Conservation (phyloP, 768 basidiomycete species). For the Kwoniella mangroviensis region DNA sequence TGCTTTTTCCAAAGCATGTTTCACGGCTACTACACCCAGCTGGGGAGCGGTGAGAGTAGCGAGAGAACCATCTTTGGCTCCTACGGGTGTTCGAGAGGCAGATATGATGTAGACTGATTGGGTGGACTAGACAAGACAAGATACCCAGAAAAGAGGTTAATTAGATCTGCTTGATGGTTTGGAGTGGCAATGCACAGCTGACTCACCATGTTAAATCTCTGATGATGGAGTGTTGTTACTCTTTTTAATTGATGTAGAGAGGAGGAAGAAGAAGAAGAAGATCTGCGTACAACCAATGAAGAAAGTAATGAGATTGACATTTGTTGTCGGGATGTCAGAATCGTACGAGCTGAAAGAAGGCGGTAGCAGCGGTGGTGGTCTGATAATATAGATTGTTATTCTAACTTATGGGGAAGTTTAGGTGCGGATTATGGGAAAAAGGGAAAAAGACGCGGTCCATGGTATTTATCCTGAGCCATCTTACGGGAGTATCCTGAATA, state of each 20-base stretch:
- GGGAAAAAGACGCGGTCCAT: constrained; percentile 4
- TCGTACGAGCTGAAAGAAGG: constrained; percentile 10
- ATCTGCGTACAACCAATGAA: neutral
- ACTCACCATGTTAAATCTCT: constrained; percentile 1
- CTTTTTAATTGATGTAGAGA: neutral
- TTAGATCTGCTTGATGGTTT: too few relatives aligned
- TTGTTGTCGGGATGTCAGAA: neutral
- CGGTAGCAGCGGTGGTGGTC: neutral
- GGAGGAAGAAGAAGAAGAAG: neutral
- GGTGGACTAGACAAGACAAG: constrained; percentile 3
- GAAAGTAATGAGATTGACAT: neutral
- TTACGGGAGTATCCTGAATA: neutral
- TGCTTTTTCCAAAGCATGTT: constrained; percentile 81
- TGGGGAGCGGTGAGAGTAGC: constrained; percentile 88
- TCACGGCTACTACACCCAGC: constrained; percentile 85
- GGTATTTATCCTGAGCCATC: constrained; percentile 5
- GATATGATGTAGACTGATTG: constrained; percentile 70
- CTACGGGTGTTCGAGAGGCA: constrained; percentile 91
- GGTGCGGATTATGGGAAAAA: constrained; percentile 5
- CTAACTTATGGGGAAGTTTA: neutral
- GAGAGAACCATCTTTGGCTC: constrained; percentile 86
- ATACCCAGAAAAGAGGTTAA: too few relatives aligned
- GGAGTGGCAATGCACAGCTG: neutral
- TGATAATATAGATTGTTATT: neutral
- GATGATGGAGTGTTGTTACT: neutral